Conservation (phyloP, 2,329 filamentous ascomycete genomes). For the Aspergillus fumigatiaffinis region DNA sequence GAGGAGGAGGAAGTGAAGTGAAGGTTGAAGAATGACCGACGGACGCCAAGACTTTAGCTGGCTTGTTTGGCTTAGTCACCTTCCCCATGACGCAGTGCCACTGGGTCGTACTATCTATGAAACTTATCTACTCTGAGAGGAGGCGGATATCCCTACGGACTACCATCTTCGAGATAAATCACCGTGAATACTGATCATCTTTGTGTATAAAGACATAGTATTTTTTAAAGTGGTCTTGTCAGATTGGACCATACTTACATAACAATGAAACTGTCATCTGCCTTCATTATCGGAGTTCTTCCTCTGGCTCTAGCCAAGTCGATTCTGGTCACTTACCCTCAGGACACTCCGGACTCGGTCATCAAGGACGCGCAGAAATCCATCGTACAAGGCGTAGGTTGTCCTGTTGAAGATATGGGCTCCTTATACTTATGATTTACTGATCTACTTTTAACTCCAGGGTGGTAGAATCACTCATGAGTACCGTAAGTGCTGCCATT, state of each 20-base stretch:
- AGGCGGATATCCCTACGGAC: neutral
- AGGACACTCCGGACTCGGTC: slow-evolving; percentile 63
- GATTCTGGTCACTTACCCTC: slow-evolving; percentile 74
- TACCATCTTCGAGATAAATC: neutral
- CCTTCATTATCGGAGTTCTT: slow-evolving; percentile 57
- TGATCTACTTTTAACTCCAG: slow-evolving; percentile 28
- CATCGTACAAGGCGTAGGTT: slow-evolving; percentile 59
- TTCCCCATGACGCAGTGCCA: neutral
- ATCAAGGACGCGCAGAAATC: slow-evolving; percentile 68
- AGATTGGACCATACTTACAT: neutral
- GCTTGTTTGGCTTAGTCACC: neutral
- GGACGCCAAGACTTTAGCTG: neutral
- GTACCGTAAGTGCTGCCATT: slow-evolving; percentile 58
- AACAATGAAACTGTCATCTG: slow-evolving; percentile 62
- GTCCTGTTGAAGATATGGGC: neutral
- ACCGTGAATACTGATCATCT: neutral
- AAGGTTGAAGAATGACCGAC: neutral
- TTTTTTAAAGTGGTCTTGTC: neutral
- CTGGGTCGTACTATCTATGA: no score
- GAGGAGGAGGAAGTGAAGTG: neutral
- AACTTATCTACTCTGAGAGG: no score
- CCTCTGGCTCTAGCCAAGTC: slow-evolving; percentile 65
- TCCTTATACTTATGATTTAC: neutral
- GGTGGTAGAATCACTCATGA: slow-evolving; percentile 75
- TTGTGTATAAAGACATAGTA: neutral